These are phyloP conservation scores for Tetrastigma voinierianum DNA, from an alignment of 164 flowering plant genomes.

Conservation along the genomic window DNA sequence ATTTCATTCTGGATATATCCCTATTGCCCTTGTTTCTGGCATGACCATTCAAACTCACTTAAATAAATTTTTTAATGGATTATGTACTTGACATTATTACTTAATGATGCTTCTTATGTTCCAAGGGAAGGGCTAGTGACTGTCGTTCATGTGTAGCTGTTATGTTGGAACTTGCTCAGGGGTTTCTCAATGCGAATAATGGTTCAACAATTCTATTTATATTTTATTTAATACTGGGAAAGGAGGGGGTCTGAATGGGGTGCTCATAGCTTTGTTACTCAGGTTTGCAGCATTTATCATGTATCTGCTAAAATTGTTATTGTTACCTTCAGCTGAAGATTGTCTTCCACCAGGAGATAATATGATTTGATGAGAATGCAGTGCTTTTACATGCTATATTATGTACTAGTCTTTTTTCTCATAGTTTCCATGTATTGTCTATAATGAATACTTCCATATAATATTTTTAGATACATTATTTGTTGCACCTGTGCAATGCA, in stretches of 20 bases:
- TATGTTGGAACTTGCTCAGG: slow-evolving; percentile 95
- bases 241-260: slow-evolving; percentile 97
- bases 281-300: slow-evolving; percentile 43
- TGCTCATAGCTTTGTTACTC: slow-evolving; percentile 97
- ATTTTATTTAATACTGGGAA: slow-evolving; percentile 94
- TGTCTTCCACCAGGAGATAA: too few relatives aligned
- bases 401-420: too few relatives aligned
- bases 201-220: slow-evolving; percentile 74
- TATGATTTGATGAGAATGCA: too few relatives aligned
- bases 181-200: slow-evolving; percentile 94
- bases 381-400: too few relatives aligned
- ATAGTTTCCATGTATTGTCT: too few relatives aligned
- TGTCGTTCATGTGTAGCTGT: slow-evolving; percentile 95
- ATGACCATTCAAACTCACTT: background rate
- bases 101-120: slow-evolving; percentile 10
- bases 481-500: too few relatives aligned
- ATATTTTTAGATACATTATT: too few relatives aligned
- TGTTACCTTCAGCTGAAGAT: too few relatives aligned
- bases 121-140: slow-evolving; percentile 96
- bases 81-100: background rate
- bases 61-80: background rate
- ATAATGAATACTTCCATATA: too few relatives aligned
- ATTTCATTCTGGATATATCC: background rate
- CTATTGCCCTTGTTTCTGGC: background rate
- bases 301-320: background rate